Percentiles rank a stretch among this genome's conserved stretches.
These are phyloP conservation scores for Candida boidinii DNA, from an alignment of 805 yeast species.

Conservation along the genomic window DNA sequence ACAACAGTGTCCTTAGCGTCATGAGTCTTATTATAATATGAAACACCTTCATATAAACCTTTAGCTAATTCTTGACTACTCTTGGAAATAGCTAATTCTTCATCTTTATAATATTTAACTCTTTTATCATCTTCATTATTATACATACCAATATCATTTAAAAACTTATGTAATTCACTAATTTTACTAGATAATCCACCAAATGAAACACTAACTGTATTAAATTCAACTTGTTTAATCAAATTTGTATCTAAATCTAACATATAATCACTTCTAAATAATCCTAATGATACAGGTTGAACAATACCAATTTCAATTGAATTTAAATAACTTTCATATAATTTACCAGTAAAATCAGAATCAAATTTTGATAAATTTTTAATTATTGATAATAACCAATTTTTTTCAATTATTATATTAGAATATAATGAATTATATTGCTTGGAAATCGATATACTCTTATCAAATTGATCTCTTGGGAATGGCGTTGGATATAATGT, in stretches of 20 bases:
- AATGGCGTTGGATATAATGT: slow-evolving; percentile 90
- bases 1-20: slow-evolving; percentile 38
- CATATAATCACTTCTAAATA: slow-evolving; percentile 89
- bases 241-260: slow-evolving; percentile 38
- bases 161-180: slow-evolving; percentile 62
- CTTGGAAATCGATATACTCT: slow-evolving; percentile 59
- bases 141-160: slow-evolving; percentile 55
- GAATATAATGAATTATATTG: slow-evolving; percentile 70
- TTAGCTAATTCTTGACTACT: slow-evolving; percentile 52
- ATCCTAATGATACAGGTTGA: slow-evolving; percentile 69
- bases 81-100: slow-evolving; percentile 53
- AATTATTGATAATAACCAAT: slow-evolving; percentile 57
- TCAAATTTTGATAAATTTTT: slow-evolving; percentile 50
- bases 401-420: slow-evolving; percentile 45
- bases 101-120: slow-evolving; percentile 34
- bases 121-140: slow-evolving; percentile 27
- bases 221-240: slow-evolving; percentile 93
- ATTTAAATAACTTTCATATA: slow-evolving; percentile 50
- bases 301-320: slow-evolving; percentile 40
- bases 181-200: slow-evolving; percentile 84
- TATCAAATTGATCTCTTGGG: slow-evolving; percentile 55
- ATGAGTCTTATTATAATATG: slow-evolving; percentile 35
- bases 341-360: slow-evolving; percentile 71
- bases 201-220: slow-evolving; percentile 92
- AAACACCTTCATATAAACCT: slow-evolving; percentile 63